Conservation (phyloP, 257 asterid species). For the Nicotiana tomentosiformis region DNA sequence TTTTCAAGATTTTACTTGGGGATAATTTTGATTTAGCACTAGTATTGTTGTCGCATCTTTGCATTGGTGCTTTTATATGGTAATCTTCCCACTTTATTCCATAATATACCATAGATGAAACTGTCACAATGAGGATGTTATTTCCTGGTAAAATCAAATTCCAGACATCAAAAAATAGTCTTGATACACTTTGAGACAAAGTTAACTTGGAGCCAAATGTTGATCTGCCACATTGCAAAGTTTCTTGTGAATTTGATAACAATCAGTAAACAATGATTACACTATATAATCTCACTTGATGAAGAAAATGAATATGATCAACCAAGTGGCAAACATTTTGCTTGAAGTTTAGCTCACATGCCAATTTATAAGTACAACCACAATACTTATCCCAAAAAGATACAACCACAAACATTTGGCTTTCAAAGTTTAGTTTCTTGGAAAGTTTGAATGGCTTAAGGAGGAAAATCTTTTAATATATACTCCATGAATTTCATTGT, state of each 20-base stretch:
- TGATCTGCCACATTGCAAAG: neutral
- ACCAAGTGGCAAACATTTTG: neutral
- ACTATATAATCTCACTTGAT: no score
- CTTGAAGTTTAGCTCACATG: neutral
- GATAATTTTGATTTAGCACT: neutral
- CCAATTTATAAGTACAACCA: neutral
- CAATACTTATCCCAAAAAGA: neutral
- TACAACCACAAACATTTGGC: neutral
- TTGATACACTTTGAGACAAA: neutral
- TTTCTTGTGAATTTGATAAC: neutral
- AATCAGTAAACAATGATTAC: no score
- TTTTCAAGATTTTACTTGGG: neutral
- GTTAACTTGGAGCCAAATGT: neutral
- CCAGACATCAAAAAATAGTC: neutral
- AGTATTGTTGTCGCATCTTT: neutral
- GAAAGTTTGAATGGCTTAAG: neutral
- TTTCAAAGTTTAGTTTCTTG: constrained; percentile 2
- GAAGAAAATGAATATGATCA: no score
- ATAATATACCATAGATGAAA: neutral
- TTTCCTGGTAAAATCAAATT: neutral
- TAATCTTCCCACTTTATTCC: neutral
- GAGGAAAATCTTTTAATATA: constrained; percentile 6
- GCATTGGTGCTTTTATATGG: neutral
- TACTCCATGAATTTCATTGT: neutral
- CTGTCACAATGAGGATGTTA: neutral